These are phyloP conservation scores for Fragaria iinumae DNA, from an alignment of 306 rosid species.

Conservation along the genomic window DNA sequence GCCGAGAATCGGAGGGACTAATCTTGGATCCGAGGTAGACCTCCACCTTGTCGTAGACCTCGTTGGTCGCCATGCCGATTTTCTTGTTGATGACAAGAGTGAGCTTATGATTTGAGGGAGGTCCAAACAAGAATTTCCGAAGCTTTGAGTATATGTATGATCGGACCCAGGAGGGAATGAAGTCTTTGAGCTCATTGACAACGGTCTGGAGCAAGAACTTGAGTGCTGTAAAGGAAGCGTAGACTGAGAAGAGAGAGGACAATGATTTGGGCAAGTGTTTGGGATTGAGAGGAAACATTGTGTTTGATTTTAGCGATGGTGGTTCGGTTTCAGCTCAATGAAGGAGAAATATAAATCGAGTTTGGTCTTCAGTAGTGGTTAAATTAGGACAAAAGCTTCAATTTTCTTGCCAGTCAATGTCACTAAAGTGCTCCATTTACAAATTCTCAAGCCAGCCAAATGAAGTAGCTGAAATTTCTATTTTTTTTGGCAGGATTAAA, in stretches of 20 bases:
- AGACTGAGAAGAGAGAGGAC: conserved; percentile 32
- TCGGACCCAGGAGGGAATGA: conserved; percentile 18
- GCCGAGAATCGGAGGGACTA: conserved; percentile 7
- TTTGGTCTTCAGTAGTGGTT: not conserved
- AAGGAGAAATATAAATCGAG: not conserved
- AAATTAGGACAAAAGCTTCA: not conserved
- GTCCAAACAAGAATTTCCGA: not conserved
- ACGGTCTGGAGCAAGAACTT: not conserved
- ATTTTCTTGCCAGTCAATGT: not conserved
- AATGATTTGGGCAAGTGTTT: not conserved
- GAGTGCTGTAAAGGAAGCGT: conserved; percentile 36
- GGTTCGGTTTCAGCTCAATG: not conserved
- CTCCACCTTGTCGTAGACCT: conserved; percentile 37
- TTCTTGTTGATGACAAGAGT: conserved; percentile 31
- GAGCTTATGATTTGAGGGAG: conserved; percentile 3
- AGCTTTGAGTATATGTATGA: not conserved
- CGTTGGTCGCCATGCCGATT: conserved; percentile 26
- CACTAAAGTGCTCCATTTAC: too few species aligned
- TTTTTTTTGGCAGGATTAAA: too few species aligned
- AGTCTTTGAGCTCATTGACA: conserved; percentile 22
- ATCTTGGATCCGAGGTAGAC: conserved; percentile 32
- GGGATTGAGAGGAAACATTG: conserved; percentile 1
- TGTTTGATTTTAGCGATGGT: not conserved
- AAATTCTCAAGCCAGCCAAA: too few species aligned
- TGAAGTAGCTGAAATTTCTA: too few species aligned